Conservation (phyloP, 2,329 filamentous ascomycete genomes). For the Lachnellula subtilissima region DNA sequence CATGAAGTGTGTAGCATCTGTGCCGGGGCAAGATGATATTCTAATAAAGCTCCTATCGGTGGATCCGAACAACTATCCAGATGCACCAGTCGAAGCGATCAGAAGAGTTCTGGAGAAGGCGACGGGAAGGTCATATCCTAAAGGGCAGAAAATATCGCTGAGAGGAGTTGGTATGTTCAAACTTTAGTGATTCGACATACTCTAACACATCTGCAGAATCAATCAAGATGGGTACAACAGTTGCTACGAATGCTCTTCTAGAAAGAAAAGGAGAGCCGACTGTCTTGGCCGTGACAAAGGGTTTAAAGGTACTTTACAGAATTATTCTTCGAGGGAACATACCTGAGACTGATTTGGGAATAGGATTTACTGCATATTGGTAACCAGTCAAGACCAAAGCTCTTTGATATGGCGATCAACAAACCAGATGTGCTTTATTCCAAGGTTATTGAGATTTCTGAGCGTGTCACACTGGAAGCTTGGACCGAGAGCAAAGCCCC, state of each 20-base stretch:
- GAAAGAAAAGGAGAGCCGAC: constrained; percentile 68
- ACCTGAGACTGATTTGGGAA: not conserved
- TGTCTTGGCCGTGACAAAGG: constrained; percentile 66
- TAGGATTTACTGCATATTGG: constrained; percentile 65
- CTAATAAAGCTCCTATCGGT: constrained; percentile 87
- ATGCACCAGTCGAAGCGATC: constrained; percentile 74
- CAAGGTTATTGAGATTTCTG: constrained; percentile 64
- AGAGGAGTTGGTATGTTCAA: not conserved
- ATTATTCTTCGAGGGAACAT: too few relatives aligned
- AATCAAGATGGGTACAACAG: constrained; percentile 72
- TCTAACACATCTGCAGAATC: constrained; percentile 43
- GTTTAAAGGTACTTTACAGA: constrained; percentile 47
- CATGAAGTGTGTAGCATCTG: not conserved
- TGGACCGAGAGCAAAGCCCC: constrained; percentile 49
- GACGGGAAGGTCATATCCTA: constrained; percentile 52
- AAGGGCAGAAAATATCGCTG: constrained; percentile 48
- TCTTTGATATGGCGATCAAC: constrained; percentile 65
- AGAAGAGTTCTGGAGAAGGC: constrained; percentile 58
- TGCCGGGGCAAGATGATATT: constrained; percentile 55
- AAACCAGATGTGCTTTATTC: constrained; percentile 65
- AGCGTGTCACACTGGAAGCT: constrained; percentile 67
- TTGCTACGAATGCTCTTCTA: constrained; percentile 70
- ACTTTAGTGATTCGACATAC: not conserved
- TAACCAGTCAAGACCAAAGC: constrained; percentile 65
- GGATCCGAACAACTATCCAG: constrained; percentile 83